Conservation (phyloP, 306 rosid species). For the Herpetospermum pedunculosum region DNA sequence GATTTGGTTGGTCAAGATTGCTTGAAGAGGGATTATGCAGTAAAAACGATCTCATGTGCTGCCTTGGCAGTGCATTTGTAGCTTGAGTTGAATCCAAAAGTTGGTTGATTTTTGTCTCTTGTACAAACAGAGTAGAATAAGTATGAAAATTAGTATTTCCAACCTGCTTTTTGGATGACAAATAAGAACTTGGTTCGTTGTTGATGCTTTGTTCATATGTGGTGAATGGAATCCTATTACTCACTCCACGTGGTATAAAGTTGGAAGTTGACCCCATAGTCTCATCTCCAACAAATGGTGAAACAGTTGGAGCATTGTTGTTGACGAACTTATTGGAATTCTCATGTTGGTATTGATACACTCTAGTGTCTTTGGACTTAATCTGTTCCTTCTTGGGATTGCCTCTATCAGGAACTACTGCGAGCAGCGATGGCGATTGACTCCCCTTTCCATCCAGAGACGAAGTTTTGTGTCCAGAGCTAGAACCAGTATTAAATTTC, state of each 20-base stretch:
- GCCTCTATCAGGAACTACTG: constrained; percentile 18
- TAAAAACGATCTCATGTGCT: constrained; percentile 22
- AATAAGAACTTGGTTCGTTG: constrained; percentile 25
- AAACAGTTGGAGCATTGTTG: constrained; percentile 23
- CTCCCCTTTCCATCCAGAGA: constrained; percentile 19
- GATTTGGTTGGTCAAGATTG: constrained; percentile 19
- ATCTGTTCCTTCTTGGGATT: constrained; percentile 19
- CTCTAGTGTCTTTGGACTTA: constrained; percentile 17
- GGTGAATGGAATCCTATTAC: constrained; percentile 26
- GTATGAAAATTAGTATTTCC: constrained; percentile 17
- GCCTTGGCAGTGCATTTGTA: constrained; percentile 27
- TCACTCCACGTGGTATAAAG: constrained; percentile 19
- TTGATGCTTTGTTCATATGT: constrained; percentile 17
- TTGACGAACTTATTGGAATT: constrained; percentile 11
- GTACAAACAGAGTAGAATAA: constrained; percentile 32
- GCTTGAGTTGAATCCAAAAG: constrained; percentile 22
- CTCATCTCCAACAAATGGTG: constrained; percentile 24
- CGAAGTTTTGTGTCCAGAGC: constrained; percentile 18
- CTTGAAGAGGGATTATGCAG: constrained; percentile 26
- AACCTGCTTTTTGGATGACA: constrained; percentile 27
- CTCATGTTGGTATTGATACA: constrained; percentile 11
- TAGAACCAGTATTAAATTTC: constrained; percentile 20
- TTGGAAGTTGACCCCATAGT: constrained; percentile 33
- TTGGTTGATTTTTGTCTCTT: constrained; percentile 31
- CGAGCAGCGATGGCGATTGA: constrained; percentile 16